These are phyloP conservation scores for Diutina ranongensis DNA, from an alignment of 1,139 yeast species.

Conservation along the genomic window DNA sequence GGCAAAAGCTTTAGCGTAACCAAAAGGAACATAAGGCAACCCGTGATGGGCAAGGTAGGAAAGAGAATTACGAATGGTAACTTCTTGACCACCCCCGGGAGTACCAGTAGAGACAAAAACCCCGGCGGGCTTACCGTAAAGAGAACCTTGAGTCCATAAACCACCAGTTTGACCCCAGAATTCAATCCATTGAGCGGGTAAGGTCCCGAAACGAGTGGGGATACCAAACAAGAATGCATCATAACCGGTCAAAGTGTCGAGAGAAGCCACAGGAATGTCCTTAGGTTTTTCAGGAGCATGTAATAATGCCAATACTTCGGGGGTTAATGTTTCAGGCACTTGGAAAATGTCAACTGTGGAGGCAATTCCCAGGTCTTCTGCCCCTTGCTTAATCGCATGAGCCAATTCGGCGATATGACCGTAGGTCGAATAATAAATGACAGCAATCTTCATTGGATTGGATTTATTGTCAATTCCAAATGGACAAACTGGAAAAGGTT, in stretches of 20 bases:
- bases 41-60: constrained; percentile 12
- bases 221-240: constrained; percentile 11
- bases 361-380: constrained; percentile 60
- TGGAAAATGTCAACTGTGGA: constrained; percentile 52
- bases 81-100: constrained; percentile 14
- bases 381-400: constrained; percentile 57
- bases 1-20: constrained; percentile 10
- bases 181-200: constrained; percentile 11
- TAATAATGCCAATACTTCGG: constrained; percentile 47
- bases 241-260: constrained; percentile 9
- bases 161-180: constrained; percentile 11
- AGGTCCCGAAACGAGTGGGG: constrained; percentile 12
- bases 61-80: constrained; percentile 10
- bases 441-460: constrained; percentile 24
- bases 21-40: constrained; percentile 11
- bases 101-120: constrained; percentile 11
- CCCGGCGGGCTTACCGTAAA: constrained; percentile 11
- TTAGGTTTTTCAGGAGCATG: constrained; percentile 24
- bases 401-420: constrained; percentile 69
- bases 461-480: background rate
- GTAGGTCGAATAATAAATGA: constrained; percentile 72
- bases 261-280: constrained; percentile 10
- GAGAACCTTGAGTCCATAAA: constrained; percentile 11
- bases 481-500: background rate
- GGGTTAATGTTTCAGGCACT: constrained; percentile 67